Conservation (phyloP, 805 yeast species). For the Wickerhamiella azyma region DNA sequence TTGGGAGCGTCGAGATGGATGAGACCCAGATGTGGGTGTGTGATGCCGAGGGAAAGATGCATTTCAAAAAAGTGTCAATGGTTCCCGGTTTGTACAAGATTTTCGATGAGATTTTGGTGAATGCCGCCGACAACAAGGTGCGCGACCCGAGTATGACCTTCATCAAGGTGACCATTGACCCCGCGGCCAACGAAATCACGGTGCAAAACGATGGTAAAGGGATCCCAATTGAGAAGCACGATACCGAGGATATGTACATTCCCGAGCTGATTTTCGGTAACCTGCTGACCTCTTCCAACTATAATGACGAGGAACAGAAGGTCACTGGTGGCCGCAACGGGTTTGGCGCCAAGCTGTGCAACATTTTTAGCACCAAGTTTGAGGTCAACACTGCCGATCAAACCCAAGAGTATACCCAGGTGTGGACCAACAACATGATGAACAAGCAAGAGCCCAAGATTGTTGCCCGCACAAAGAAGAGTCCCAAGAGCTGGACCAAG, state of each 20-base stretch:
- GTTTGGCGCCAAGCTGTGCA: constrained; percentile 93
- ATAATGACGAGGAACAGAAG: constrained; percentile 88
- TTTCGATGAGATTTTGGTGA: constrained; percentile 91
- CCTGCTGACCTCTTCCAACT: constrained; percentile 84
- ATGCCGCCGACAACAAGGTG: constrained; percentile 97
- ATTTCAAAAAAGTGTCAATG: constrained; percentile 42
- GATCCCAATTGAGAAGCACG: constrained; percentile 88
- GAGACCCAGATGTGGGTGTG: constrained; percentile 76
- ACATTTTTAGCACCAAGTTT: constrained; percentile 83
- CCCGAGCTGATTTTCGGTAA: constrained; percentile 96
- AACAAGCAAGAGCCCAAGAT: constrained; percentile 65
- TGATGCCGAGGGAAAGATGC: constrained; percentile 54
- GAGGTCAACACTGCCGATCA: constrained; percentile 80
- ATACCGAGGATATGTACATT: constrained; percentile 77
- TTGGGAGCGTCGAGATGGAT: constrained; percentile 83
- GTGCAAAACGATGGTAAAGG: constrained; percentile 91
- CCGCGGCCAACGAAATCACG: constrained; percentile 58
- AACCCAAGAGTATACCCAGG: constrained; percentile 57
- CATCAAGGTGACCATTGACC: constrained; percentile 68
- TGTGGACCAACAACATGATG: constrained; percentile 82
- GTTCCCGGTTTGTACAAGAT: constrained; percentile 96
- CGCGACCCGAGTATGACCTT: constrained; percentile 84
- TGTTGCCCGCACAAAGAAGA: constrained; percentile 29
- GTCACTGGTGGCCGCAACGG: constrained; percentile 99
- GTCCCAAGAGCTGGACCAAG: constrained; percentile 58